A percentile compares a stretch with the other conserved stretches of the same genome.
Conservation (phyloP, 768 basidiomycete genomes). For the Pholiota molesta region DNA sequence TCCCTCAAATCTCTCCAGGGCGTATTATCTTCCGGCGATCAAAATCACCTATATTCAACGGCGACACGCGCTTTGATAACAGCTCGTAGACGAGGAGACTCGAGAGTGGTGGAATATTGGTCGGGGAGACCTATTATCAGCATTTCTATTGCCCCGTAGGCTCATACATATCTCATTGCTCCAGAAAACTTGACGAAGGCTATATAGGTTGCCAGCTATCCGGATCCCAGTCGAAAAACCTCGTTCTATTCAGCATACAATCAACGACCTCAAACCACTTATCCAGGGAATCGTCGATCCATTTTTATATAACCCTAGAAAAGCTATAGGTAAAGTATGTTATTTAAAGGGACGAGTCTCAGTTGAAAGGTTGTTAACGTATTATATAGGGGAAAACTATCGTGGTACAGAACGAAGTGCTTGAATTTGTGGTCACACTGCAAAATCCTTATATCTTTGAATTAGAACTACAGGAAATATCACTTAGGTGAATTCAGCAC, state of each 20-base stretch:
- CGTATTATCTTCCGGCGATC: conserved; percentile 75
- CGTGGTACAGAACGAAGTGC: conserved; percentile 79
- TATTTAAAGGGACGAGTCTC: not conserved
- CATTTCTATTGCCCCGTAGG: conserved; percentile 78
- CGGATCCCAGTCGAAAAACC: conserved; percentile 78
- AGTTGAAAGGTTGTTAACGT: conserved; percentile 5
- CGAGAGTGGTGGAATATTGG: conserved; percentile 82
- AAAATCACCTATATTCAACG: conserved; percentile 76
- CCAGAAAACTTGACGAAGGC: not conserved
- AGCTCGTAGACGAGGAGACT: conserved; percentile 77
- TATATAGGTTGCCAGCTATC: conserved; percentile 65
- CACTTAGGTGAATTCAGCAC: conserved; percentile 63
- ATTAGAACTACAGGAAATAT: conserved; percentile 81
- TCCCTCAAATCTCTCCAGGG: conserved; percentile 74
- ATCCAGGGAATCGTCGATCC: conserved; percentile 69
- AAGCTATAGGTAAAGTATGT: conserved; percentile 60
- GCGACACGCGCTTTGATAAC: conserved; percentile 73
- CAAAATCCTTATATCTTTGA: conserved; percentile 94
- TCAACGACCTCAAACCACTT: conserved; percentile 47
- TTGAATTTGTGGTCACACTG: conserved; percentile 85
- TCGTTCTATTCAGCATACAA: conserved; percentile 48
- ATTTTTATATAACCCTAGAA: conserved; percentile 92
- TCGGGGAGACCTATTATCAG: conserved; percentile 78
- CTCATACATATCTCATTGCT: conserved; percentile 3
- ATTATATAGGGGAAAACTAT: conserved; percentile 53